These are phyloP conservation scores for Termitomyces sp. DNA, from an alignment of 768 basidiomycete species.

Conservation along the genomic window DNA sequence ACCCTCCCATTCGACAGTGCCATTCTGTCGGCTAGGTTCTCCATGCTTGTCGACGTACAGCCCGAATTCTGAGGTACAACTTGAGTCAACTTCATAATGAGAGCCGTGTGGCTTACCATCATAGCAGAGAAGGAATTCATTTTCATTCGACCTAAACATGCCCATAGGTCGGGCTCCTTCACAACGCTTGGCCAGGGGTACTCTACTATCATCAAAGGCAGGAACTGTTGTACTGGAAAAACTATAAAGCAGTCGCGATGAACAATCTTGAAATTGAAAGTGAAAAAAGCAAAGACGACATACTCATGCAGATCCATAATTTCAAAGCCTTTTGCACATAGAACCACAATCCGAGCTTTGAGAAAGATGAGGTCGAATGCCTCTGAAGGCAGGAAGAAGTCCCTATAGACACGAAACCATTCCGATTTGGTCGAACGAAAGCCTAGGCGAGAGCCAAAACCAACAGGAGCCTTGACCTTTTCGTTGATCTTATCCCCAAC, in stretches of 20 bases:
- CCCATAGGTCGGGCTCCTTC: slow-evolving; percentile 85
- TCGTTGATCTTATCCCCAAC: slow-evolving; percentile 88
- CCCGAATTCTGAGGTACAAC: slow-evolving; percentile 66
- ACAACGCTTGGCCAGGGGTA: slow-evolving; percentile 76
- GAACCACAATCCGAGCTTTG: slow-evolving; percentile 88
- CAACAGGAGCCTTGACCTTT: slow-evolving; percentile 61
- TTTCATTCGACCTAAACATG: slow-evolving; percentile 90
- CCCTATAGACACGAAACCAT: slow-evolving; percentile 93
- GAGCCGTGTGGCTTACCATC: slow-evolving; percentile 53
- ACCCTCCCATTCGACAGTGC: slow-evolving; percentile 93
- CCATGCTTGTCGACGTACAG: slow-evolving; percentile 94
- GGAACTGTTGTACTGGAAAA: slow-evolving; percentile 90
- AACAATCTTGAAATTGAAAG: background rate
- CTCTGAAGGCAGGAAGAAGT: slow-evolving; percentile 91
- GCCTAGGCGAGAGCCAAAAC: slow-evolving; percentile 67
- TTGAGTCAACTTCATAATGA: background rate
- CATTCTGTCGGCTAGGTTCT: slow-evolving; percentile 67
- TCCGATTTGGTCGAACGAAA: slow-evolving; percentile 80
- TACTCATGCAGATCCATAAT: slow-evolving; percentile 96
- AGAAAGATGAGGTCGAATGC: slow-evolving; percentile 89
- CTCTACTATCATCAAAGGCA: slow-evolving; percentile 61
- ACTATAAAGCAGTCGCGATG: slow-evolving; percentile 29
- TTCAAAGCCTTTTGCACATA: slow-evolving; percentile 93
- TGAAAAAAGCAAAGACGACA: slow-evolving; percentile 20
- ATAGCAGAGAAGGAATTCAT: slow-evolving; percentile 92